Evolutionary conservation across 495 filamentous ascomycete genomes (phyloP), one percentile per base, ranked within the genome.

Genomic region (Podospora tetraspora): DNA sequence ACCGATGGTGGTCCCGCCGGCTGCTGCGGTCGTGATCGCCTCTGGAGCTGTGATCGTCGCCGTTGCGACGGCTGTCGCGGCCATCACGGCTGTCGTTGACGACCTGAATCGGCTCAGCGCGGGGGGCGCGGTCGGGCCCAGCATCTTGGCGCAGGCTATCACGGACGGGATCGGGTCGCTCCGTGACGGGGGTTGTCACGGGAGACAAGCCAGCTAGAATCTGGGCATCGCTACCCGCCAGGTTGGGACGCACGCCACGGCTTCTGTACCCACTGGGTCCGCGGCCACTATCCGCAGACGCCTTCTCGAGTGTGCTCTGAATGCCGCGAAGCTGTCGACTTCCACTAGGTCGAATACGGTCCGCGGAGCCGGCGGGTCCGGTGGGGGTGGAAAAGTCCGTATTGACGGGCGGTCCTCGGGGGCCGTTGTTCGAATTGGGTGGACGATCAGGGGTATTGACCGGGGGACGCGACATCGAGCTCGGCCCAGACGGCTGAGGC

Each of bases 271-370:
- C 59, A 25, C 66, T 70, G 3, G 74, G 75, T 16, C 73, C 67
- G 70, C 75, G 70, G 64, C 79, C 30, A 59, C 68, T 77, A 43
- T 75, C 74, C 22, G 75, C 77, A 59, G 73, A 75, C 9, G 75
- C 76, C 70, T 81, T 80, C 69, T 83, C 80, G 3, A 87, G 78
- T 61, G 79, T 85, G 61, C 72, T 84, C 65, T 86, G 84, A 21
- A 87, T 86, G 27, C 82, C 81, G 1, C 79, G 76, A 16, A 87
- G 71, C 66, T 85, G 82, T 64, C 85, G 71, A 66, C 72, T 73
- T 52, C 74, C 72, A 6, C 82, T 76, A n/a, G 78, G 72, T 24
- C 80, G 75, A 59, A 80, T 76, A 43, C 84, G 78, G 56, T 86
- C 84, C 27, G 75, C 76, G 24, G 76, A 76, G 29, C 72, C 72